Base-by-base conservation (phyloP, 805 yeast species). In the Ascoidea rubescens region DNA sequence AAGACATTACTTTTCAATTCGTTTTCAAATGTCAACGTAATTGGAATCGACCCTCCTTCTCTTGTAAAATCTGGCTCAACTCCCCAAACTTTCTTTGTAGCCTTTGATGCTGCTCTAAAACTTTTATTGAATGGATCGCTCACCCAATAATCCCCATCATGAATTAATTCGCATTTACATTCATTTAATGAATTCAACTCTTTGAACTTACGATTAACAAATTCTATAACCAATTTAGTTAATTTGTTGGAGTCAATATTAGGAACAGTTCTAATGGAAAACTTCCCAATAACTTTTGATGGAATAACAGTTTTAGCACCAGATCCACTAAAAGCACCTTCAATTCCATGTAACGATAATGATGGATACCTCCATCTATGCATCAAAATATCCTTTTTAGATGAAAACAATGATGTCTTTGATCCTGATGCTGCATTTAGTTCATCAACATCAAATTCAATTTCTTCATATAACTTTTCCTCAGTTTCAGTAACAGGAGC, bases 291-390 rank as follows among this genome's bases (percentile, higher is more conserved):
- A 42, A 93, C 98, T 65, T 83, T 84, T 49, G 96, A 87, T 43
- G 99, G 99, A 58, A 93, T 93, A 51, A 93, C 99, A 42, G 99
- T 93, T 74, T 93, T 93, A 54, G 98, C 99, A 58, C 99, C 99
- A 48, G 85, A 77, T 47, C 86, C 91, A 49, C 84, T 82, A 68
- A 93, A 93, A 5, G 98, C 99, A 57, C 99, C 99, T 71, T 93
- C 99, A 52, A 93, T 78, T 59, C 99, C 99, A 69, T 93, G 99
- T 58, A 93, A 68, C 2, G 98, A 90, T 62, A 93, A 74, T 5
- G 98, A 88, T 53, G 99, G 99, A 71, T 75, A 89, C 76, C 99
- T 84, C 99, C 99, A 93, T 78, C 99, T 82, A 69, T 90, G 97
- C 85, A 89, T 91, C 62, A 93, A 77, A 54, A 95, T 89, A 54